Conservation (phyloP, 1,284 basidiomycete genomes). For the Sparassis latifolia region DNA sequence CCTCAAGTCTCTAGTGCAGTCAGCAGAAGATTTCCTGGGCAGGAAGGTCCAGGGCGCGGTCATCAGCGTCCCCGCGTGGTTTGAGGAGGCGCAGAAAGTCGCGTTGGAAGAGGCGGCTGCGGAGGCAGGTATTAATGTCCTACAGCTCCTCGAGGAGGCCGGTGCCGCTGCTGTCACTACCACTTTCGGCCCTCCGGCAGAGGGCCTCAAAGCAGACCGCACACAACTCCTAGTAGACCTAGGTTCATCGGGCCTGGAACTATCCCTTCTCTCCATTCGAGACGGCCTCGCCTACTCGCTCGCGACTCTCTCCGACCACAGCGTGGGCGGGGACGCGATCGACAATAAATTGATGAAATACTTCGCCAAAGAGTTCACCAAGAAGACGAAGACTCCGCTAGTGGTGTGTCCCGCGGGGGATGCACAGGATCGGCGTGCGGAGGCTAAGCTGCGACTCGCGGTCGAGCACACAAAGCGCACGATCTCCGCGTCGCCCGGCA, state of each 20-base stretch:
- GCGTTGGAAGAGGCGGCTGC: constrained; percentile 72
- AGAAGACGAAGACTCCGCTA: constrained; percentile 86
- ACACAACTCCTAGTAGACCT: constrained; percentile 71
- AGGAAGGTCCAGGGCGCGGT: constrained; percentile 79
- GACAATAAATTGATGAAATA: constrained; percentile 84
- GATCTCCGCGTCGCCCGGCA: constrained; percentile 80
- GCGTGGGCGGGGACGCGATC: constrained; percentile 57
- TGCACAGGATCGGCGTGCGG: constrained; percentile 76
- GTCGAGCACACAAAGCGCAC: constrained; percentile 96
- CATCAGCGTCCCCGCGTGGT: constrained; percentile 77
- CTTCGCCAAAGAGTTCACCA: constrained; percentile 96
- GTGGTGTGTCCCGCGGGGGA: constrained; percentile 53
- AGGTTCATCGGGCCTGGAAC: constrained; percentile 56
- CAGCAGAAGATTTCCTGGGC: constrained; percentile 92
- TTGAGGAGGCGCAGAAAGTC: constrained; percentile 61
- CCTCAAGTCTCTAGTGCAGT: constrained; percentile 78
- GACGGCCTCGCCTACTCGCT: constrained; percentile 60
- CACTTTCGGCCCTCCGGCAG: constrained; percentile 38
- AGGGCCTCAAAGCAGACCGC: constrained; percentile 44
- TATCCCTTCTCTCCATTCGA: constrained; percentile 60
- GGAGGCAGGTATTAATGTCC: constrained; percentile 79
- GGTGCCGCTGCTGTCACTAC: constrained; percentile 68
- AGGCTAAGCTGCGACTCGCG: constrained; percentile 89
- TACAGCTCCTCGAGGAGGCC: constrained; percentile 83
- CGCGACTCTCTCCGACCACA: constrained; percentile 38